Conservation (phyloP, 129 eudicot genomes). For the Erigeron canadensis region DNA sequence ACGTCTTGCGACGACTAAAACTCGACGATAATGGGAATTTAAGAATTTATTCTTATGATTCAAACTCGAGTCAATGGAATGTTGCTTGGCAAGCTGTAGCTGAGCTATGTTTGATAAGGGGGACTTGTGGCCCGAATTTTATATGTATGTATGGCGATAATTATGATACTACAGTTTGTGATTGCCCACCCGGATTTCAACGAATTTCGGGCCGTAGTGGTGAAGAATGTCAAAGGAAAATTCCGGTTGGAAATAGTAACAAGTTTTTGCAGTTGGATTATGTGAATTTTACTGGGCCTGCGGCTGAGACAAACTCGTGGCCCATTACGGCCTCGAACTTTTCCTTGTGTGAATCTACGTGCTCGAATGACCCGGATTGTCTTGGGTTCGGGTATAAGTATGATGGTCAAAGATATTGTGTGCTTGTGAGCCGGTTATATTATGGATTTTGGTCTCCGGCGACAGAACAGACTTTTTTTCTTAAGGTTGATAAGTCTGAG, state of each 20-base stretch:
- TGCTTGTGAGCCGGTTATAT: conserved; percentile 38
- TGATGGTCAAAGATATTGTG: conserved; percentile 58
- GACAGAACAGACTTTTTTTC: conserved; percentile 47
- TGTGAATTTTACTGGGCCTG: conserved; percentile 62
- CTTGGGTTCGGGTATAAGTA: conserved; percentile 66
- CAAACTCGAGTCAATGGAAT: conserved; percentile 38
- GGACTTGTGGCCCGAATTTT: conserved; percentile 60
- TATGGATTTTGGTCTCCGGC: conserved; percentile 82
- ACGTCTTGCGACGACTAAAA: conserved; percentile 47
- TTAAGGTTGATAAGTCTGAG: conserved; percentile 61
- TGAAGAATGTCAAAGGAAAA: conserved; percentile 37
- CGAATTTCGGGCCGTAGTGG: conserved; percentile 7
- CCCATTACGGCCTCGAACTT: conserved; percentile 27
- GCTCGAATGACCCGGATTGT: conserved; percentile 44
- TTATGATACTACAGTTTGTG: conserved; percentile 47
- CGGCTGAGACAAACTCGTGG: conserved; percentile 24
- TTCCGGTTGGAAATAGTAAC: conserved; percentile 10
- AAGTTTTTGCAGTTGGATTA: conserved; percentile 71
- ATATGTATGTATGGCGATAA: conserved; percentile 57
- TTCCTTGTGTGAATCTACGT: conserved; percentile 44
- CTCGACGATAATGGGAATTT: conserved; percentile 70
- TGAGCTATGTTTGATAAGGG: conserved; percentile 52
- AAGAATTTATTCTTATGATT: conserved; percentile 51
- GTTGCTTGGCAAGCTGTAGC: conserved; percentile 71
- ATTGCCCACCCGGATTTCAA: conserved; percentile 76